Conservation (phyloP, 1,284 basidiomycete species). For the Irpex sp. region DNA sequence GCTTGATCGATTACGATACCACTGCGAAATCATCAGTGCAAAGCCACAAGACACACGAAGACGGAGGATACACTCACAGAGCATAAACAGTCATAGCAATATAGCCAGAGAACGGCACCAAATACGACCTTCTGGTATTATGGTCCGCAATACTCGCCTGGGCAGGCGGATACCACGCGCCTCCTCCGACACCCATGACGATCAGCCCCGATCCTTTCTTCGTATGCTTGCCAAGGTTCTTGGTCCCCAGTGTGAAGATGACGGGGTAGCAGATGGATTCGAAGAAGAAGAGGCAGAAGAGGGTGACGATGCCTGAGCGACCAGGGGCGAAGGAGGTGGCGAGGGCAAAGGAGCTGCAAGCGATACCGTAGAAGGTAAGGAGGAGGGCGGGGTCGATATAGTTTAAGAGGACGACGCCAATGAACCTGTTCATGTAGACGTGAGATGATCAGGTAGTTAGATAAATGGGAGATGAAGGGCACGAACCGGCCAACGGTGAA, state of each 20-base stretch:
- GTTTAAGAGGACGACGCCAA: constrained; percentile 61
- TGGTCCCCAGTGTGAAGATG: constrained; percentile 71
- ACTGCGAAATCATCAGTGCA: constrained; percentile 27
- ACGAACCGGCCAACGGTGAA: constrained; percentile 64
- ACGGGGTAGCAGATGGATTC: constrained; percentile 72
- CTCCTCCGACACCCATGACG: constrained; percentile 74
- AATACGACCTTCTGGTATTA: constrained; percentile 52
- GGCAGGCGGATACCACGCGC: constrained; percentile 73
- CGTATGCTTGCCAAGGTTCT: constrained; percentile 66
- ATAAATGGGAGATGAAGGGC: no score
- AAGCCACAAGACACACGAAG: background rate
- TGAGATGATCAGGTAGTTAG: background rate
- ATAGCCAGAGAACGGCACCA: constrained; percentile 58
- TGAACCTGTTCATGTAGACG: constrained; percentile 22
- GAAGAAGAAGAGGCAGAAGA: constrained; percentile 76
- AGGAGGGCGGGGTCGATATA: constrained; percentile 65
- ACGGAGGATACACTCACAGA: constrained; percentile 36
- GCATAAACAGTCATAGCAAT: constrained; percentile 57
- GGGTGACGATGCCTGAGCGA: constrained; percentile 53
- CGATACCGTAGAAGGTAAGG: constrained; percentile 50
- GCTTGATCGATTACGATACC: constrained; percentile 52
- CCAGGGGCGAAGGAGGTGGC: constrained; percentile 51
- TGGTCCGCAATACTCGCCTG: constrained; percentile 67
- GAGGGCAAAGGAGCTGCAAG: constrained; percentile 52
- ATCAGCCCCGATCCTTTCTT: constrained; percentile 69